phyloP scores from a whole-genome alignment of 2,329 filamentous ascomycete genomes.

The Curvularia hawaiiensis region DNA sequence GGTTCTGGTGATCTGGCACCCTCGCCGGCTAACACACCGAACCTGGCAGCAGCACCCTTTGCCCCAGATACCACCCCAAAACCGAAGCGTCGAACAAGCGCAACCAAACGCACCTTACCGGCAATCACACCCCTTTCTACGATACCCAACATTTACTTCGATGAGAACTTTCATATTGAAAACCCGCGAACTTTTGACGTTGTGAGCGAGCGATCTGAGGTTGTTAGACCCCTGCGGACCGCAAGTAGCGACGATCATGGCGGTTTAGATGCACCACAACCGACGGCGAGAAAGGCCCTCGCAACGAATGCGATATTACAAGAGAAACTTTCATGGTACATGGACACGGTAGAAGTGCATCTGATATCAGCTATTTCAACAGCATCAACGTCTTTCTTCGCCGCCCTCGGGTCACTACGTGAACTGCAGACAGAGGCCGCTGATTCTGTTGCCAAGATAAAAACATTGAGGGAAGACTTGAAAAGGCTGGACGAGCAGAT shows the following conservation, averaged over 20 bases:
- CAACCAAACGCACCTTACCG: conserved; percentile 65
- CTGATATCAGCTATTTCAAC: conserved; percentile 95
- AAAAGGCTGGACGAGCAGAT: conserved; percentile 84
- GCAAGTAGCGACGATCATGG: conserved; percentile 58
- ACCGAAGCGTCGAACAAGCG: conserved; percentile 57
- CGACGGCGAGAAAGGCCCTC: conserved; percentile 74
- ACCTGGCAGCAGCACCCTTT: conserved; percentile 46
- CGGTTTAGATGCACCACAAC: conserved; percentile 59
- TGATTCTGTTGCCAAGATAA: conserved; percentile 87
- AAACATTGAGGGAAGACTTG: conserved; percentile 77
- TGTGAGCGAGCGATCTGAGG: conserved; percentile 93
- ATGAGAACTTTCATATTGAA: conserved; percentile 92
- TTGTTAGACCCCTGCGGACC: conserved; percentile 70
- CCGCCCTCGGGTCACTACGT: conserved; percentile 85
- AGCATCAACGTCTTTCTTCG: conserved; percentile 95
- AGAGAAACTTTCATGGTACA: conserved; percentile 99
- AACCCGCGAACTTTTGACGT: conserved; percentile 96
- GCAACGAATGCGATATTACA: conserved; percentile 97
- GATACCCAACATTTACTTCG: conserved; percentile 92
- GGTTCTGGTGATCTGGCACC: conserved; percentile 53
- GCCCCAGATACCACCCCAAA: conserved; percentile 57
- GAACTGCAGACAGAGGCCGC: conserved; percentile 92
- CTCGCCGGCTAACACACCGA: conserved; percentile 45
- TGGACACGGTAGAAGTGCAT: conserved; percentile 98
- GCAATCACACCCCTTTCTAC: conserved; percentile 86